Evolutionary conservation across 495 filamentous ascomycete species (phyloP), one percentile per base, ranked within the genome.

Genomic region (Friedmanniomyces simplex): DNA sequence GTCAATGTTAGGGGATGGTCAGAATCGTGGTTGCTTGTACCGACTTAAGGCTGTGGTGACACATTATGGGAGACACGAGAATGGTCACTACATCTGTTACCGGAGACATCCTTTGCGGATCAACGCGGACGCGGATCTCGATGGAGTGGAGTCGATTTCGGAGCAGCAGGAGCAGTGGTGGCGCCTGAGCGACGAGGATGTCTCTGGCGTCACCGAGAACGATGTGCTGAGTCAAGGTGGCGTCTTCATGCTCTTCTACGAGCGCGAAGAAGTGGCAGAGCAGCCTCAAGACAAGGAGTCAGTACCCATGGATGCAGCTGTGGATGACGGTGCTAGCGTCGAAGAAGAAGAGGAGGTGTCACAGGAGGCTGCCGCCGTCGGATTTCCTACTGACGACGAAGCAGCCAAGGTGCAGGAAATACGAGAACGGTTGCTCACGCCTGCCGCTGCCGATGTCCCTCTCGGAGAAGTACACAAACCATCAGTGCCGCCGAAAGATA

Each of bases 201-300:
- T 96, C 10, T 77, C 72, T 57, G 77, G 79, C 61, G 88, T 89
- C 52, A 76, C 77, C 20, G 90, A 95, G 70, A 73, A 78, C 13
- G 76, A 76, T 32, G 91, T 93, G 0, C 76, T 95, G 52, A 74
- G 71, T 1, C 87, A 91, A 63, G 81, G 83, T n/a, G 89, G 86
- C 14, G 91, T 86, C 0, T 97, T 96, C 65, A 96, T 98, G 91
- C 76, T 97, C 10, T 96, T 98, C 71, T 98, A 97, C 64, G 93
- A 98, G 58, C 67, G 62, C 18, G 59, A 63, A 32, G 43, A 12
- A 49, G 20, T 30, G 11, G 6, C 20, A 5, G 21, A 26, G 5
- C 11, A 3, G 12, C 20, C 46, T 21, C 11, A 3, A 25, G 25
- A 49, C 20, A 21, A 7, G 16, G 24, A 8, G 24, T 6, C 24